These are phyloP conservation scores for Haberlea rhodopensis DNA, from an alignment of 257 asterid genomes.

Conservation along the genomic window DNA sequence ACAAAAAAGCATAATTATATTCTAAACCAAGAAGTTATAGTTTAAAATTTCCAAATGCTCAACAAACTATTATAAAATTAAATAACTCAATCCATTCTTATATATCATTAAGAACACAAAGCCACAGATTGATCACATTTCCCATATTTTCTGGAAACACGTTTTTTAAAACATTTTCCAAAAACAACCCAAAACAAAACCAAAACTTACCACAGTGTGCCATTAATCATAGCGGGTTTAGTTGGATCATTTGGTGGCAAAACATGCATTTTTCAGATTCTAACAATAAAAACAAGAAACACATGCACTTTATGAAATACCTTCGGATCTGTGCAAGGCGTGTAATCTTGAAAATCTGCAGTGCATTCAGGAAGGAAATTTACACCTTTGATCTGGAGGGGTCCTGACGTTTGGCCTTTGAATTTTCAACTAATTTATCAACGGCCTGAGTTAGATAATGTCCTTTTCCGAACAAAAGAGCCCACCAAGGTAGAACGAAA, in stretches of 20 bases:
- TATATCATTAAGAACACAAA: neutral
- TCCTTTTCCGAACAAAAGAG: constrained; percentile 72
- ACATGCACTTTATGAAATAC: constrained; percentile 30
- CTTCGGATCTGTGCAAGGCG: constrained; percentile 99
- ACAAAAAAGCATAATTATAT: neutral
- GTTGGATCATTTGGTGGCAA: neutral
- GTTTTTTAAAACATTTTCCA: too few relatives aligned
- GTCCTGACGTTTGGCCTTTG: constrained; percentile 32
- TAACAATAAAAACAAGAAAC: constrained; percentile 9
- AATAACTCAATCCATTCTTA: neutral
- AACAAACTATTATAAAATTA: neutral
- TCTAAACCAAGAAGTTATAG: neutral
- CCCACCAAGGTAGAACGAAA: constrained; percentile 95
- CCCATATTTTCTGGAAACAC: neutral
- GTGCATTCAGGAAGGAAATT: constrained; percentile 73
- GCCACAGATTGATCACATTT: neutral
- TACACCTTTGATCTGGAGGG: constrained; percentile 57
- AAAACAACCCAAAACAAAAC: neutral
- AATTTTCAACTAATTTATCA: constrained; percentile 28
- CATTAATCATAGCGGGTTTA: neutral
- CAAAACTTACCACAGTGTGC: neutral
- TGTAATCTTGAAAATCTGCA: constrained; percentile 77
- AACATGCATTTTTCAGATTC: neutral
- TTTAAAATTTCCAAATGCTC: neutral
- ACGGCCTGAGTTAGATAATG: constrained; percentile 28